phyloP scores from a whole-genome alignment of 495 filamentous ascomycete genomes.

The Stereocaulon alpinum region DNA sequence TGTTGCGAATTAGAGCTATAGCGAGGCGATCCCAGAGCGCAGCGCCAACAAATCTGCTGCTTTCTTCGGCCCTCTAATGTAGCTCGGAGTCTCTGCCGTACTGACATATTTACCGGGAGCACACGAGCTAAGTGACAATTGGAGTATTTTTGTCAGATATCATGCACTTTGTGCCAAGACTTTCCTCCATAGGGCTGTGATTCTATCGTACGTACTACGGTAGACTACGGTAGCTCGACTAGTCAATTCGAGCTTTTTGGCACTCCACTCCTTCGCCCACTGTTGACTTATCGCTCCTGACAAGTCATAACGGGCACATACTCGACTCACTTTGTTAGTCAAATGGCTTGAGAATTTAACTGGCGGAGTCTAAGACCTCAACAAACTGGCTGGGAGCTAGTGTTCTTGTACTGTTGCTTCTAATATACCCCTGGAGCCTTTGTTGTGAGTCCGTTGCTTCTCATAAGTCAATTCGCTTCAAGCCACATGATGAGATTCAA shows the following conservation, averaged over 20 bases:
- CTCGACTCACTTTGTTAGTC: too few relatives aligned
- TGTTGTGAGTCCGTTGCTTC: background rate
- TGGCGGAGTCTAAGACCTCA: too few relatives aligned
- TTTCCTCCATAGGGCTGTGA: background rate
- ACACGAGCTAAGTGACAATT: background rate
- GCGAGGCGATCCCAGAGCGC: background rate
- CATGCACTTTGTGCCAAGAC: background rate
- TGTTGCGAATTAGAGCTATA: background rate
- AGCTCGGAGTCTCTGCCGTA: background rate
- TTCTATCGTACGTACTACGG: too few relatives aligned
- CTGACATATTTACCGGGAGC: background rate
- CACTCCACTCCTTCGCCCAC: too few relatives aligned
- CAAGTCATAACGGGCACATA: background rate
- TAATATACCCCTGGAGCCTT: background rate
- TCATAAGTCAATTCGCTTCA: background rate
- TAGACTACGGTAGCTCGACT: too few relatives aligned
- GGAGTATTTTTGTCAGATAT: background rate
- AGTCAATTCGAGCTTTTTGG: too few relatives aligned
- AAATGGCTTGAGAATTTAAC: too few relatives aligned
- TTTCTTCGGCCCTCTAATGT: background rate
- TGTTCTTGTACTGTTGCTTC: too few relatives aligned
- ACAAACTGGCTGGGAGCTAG: too few relatives aligned
- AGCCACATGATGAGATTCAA: slow-evolving; percentile 10
- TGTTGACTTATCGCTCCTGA: background rate
- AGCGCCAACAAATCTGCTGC: slow-evolving; percentile 8